Percentiles rank a stretch among this genome's conserved stretches.
These are phyloP conservation scores for Dactylellina leptospora DNA, from an alignment of 2,329 filamentous ascomycete species.

Conservation along the genomic window DNA sequence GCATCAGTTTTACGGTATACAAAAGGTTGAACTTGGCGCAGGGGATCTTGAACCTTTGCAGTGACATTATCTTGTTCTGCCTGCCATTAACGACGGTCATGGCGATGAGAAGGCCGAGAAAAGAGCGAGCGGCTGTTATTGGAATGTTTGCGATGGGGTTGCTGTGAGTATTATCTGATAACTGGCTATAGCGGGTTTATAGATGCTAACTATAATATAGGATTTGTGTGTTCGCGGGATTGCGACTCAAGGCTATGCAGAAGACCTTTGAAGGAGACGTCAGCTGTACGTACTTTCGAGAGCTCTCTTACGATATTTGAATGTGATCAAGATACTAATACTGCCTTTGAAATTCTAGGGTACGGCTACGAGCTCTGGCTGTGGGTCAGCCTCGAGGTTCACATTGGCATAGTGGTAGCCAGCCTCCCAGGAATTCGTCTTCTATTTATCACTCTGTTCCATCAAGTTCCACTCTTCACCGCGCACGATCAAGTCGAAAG, in stretches of 20 bases:
- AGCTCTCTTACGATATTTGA: background rate
- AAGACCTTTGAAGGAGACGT: constrained; percentile 45
- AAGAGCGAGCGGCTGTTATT: constrained; percentile 36
- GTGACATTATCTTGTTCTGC: constrained; percentile 45
- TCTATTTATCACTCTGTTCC: constrained; percentile 31
- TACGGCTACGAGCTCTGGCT: constrained; percentile 50
- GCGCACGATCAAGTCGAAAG: constrained; percentile 36
- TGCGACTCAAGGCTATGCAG: constrained; percentile 35
- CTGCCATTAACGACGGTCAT: constrained; percentile 36
- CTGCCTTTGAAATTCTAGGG: no score
- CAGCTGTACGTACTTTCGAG: constrained; percentile 23
- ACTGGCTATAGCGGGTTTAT: background rate
- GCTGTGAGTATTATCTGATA: constrained; percentile 20
- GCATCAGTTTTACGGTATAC: constrained; percentile 28
- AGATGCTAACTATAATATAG: constrained; percentile 11
- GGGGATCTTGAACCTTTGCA: constrained; percentile 35
- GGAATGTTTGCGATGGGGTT: constrained; percentile 35
- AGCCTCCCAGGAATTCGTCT: constrained; percentile 47
- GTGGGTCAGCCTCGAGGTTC: constrained; percentile 48
- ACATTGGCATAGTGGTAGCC: constrained; percentile 49
- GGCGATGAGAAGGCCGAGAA: constrained; percentile 34
- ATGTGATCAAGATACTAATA: no score
- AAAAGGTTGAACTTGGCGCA: constrained; percentile 45
- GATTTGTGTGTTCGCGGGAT: constrained; percentile 41
- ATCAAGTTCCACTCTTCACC: constrained; percentile 39